Evolutionary conservation across 352 stramenopile species (phyloP).

Genomic region (Phytophthora sojae): DNA sequence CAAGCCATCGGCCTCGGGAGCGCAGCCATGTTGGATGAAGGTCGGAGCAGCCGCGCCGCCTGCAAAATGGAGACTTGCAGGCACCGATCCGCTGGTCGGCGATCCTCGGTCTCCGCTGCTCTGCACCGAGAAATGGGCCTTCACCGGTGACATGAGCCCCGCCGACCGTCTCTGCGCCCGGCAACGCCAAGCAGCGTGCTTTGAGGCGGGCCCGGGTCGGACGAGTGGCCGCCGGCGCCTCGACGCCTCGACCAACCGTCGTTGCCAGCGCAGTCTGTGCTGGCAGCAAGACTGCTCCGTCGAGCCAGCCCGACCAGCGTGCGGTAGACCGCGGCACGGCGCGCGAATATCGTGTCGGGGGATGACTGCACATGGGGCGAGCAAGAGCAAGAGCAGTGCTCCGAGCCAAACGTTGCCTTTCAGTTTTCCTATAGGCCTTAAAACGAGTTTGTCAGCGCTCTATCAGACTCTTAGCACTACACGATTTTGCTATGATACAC

Average conservation of each 20-base stretch:
- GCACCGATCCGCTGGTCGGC: neutral
- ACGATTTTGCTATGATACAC: too few relatives aligned
- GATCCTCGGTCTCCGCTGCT: neutral
- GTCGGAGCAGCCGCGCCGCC: neutral
- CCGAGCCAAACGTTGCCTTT: too few relatives aligned
- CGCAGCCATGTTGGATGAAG: neutral
- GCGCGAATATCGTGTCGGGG: constrained; percentile 1
- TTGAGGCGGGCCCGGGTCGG: constrained; percentile 26
- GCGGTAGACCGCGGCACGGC: too few relatives aligned
- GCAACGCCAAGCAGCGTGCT: neutral
- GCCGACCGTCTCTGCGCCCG: constrained; percentile 11
- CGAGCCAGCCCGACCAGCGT: neutral
- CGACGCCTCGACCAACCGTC: too few relatives aligned
- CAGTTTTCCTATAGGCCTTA: too few relatives aligned
- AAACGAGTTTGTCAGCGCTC: too few relatives aligned
- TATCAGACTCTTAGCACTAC: too few relatives aligned
- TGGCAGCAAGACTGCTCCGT: neutral
- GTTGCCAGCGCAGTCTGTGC: too few relatives aligned
- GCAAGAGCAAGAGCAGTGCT: neutral
- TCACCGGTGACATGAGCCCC: constrained; percentile 17
- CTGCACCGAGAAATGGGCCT: too few relatives aligned
- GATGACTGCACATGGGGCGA: constrained; percentile 4
- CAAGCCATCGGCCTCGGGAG: constrained; percentile 15
- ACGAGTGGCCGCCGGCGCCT: constrained; percentile 2
- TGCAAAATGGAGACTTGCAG: neutral